Evolutionary conservation across 2,329 filamentous ascomycete species (phyloP), one percentile per base, ranked within the genome.

Genomic region (Bertia moriformis): DNA sequence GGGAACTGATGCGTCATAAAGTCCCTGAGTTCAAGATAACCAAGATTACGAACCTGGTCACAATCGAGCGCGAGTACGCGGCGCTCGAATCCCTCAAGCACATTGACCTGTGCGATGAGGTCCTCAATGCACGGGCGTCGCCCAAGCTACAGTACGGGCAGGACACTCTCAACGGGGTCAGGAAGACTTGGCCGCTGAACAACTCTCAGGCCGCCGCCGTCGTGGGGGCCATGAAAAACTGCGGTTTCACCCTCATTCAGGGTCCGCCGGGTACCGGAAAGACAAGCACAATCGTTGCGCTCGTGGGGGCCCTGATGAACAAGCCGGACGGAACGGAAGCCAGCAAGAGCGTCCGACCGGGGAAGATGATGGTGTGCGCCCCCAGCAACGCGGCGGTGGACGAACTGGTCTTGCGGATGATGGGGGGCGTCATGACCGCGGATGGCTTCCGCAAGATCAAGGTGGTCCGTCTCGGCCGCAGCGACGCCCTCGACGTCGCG

Each of bases 371-470:
- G 18, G 85, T 98, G 18, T 98, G 91, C 53, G 91, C 91, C n/a
- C 91, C 91, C 14, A 95, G 88, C 67, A 98, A 98, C 57, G 91
- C 91, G 4, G 91, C 91, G 19, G 91, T 98, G 4, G 91, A 98
- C 55, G 91, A 98, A 57, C 57, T 98, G 44, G 91, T 98, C 14
- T 78, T 95, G 56, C 81, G 91, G 62, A 71, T 98, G 51, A 96
- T 93, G 60, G 66, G 75, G 39, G 91, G 91, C 4, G 71, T 98
- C 39, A 89, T 79, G 51, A 88, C 85, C 1, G 67, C 73, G 42
- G 73, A 71, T 35, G 89, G 91, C 1, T 69, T 75, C 19, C 65
- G 67, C 10, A 83, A 83, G 45, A 73, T 96, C 51, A 87, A 85
- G 37, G 84, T 98, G 15, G 72, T 98, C 41, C 87, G 91, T 51